Conservation (phyloP, 1,284 basidiomycete genomes). For the Xerocomus amazonicus region DNA sequence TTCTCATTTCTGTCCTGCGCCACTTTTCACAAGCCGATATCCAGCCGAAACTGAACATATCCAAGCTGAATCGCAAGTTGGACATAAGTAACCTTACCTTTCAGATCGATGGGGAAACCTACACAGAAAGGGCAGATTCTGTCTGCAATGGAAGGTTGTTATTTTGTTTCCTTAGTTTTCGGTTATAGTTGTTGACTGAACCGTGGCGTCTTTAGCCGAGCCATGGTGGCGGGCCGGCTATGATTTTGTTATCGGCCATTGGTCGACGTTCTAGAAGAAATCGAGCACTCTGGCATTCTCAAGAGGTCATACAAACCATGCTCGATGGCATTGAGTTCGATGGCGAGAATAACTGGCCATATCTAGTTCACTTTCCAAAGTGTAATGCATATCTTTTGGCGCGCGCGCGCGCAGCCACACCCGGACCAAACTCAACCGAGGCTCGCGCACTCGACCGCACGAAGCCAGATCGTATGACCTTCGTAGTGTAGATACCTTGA, state of each 20-base stretch:
- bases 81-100: constrained; percentile 27
- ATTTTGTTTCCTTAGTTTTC: neutral
- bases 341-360: constrained; percentile 42
- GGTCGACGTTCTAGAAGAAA: constrained; percentile 10
- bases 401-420: no score
- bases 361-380: no score
- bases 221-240: constrained; percentile 22
- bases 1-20: neutral
- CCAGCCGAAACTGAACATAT: constrained; percentile 19
- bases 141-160: constrained; percentile 30
- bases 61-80: constrained; percentile 25
- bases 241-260: neutral
- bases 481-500: no score
- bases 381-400: no score
- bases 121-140: constrained; percentile 21
- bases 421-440: no score
- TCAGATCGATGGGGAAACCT: constrained; percentile 11
- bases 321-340: constrained; percentile 39
- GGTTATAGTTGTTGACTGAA: constrained; percentile 22
- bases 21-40: neutral
- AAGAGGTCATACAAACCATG: constrained; percentile 37
- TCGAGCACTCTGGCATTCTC: constrained; percentile 24
- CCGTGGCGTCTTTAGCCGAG: constrained; percentile 22
- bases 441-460: no score
- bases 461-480: no score